Evolutionary conservation across 2,329 filamentous ascomycete genomes (phyloP).

Genomic region (Graphilbum ipis-grandicollis): DNA sequence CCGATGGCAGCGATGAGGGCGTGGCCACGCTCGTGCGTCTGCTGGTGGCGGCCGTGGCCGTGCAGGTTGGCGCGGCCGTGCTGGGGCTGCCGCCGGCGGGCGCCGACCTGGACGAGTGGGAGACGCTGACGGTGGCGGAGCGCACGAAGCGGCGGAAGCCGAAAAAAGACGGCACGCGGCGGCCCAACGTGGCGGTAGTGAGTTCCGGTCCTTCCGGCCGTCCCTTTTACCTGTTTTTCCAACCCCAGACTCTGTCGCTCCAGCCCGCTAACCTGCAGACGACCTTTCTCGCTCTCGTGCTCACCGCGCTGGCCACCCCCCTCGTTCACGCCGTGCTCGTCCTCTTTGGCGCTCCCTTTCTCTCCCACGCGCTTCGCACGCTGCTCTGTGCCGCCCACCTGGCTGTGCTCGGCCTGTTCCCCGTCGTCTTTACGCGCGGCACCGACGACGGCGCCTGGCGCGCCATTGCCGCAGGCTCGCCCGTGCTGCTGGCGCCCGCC

Average conservation of each 20-base stretch:
- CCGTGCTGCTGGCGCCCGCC: not conserved
- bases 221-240: no score
- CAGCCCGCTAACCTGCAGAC: slow-evolving; percentile 16
- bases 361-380: slow-evolving; percentile 65
- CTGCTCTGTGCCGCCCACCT: slow-evolving; percentile 68
- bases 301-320: slow-evolving; percentile 58
- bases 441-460: slow-evolving; percentile 57
- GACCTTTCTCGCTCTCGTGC: slow-evolving; percentile 25
- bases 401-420: slow-evolving; percentile 59
- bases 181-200: slow-evolving; percentile 29
- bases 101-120: slow-evolving; percentile 13
- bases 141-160: slow-evolving; percentile 25
- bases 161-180: slow-evolving; percentile 20
- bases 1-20: slow-evolving; percentile 1
- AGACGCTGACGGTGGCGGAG: slow-evolving; percentile 20
- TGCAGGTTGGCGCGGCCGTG: slow-evolving; percentile 33
- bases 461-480: slow-evolving; percentile 37
- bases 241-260: no score
- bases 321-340: slow-evolving; percentile 46
- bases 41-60: slow-evolving; percentile 13
- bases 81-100: slow-evolving; percentile 47
- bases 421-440: slow-evolving; percentile 73
- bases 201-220: no score
- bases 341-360: slow-evolving; percentile 81
- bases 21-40: slow-evolving; percentile 14